Conservation (phyloP, 176 grass and related monocot species). For the sorghum (Sorghum bicolor) region Sorghum_bicolor_NCBIv3 NC_012873.2:42684501-42685000, state of each 20-base stretch:
- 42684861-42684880: neutral
- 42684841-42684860: neutral
- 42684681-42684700: neutral
- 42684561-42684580: slow-evolving; percentile 66
- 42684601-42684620: slow-evolving; percentile 93
- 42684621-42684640: slow-evolving; percentile 94
- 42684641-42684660: slow-evolving; percentile 82
- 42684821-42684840: neutral
- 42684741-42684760: neutral
- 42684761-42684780: neutral
- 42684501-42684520: slow-evolving; percentile 66
- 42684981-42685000: slow-evolving; percentile 68
- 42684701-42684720: neutral
- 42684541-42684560: slow-evolving; percentile 71
- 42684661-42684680: slow-evolving; percentile 28
- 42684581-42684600: slow-evolving; percentile 91
- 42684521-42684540: slow-evolving; percentile 90
- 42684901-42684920: slow-evolving; percentile 90
- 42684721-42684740: neutral
- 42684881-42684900: slow-evolving; percentile 71
- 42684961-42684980: slow-evolving; percentile 71
- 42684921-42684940: slow-evolving; percentile 94
- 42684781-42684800: neutral
- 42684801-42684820: neutral
- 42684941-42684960: slow-evolving; percentile 86